A percentile compares a stretch with the other conserved stretches of the same genome.
Evolutionary conservation across 2,329 filamentous ascomycete genomes (phyloP).

Genomic region (Stagonosporopsis cucurbitacearum): DNA sequence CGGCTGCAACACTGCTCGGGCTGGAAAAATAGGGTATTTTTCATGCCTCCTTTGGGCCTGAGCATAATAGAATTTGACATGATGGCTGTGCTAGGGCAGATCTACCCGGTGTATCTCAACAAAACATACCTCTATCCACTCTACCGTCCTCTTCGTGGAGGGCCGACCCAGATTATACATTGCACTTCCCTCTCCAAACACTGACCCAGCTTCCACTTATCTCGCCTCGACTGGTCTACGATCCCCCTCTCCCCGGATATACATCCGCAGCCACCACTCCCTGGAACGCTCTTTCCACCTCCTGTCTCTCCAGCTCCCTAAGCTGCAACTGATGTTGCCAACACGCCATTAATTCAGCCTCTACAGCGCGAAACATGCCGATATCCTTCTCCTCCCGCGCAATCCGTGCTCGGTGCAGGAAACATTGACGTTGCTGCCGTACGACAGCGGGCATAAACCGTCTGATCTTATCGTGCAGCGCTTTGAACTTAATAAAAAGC

Average conservation of each 20-base stretch:
- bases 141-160: no score
- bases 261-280: conserved; percentile 35
- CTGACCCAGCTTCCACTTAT: no score
- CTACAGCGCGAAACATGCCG: conserved; percentile 32
- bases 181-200: no score
- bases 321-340: conserved; percentile 39
- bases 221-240: no score
- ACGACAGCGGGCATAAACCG: conserved; percentile 21
- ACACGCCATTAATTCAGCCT: conserved; percentile 37
- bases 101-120: no score
- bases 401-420: conserved; percentile 44
- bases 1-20: neutral
- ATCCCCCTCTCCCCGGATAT: conserved; percentile 23
- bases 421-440: conserved; percentile 24
- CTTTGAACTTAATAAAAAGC: conserved; percentile 46
- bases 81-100: no score
- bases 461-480: conserved; percentile 37
- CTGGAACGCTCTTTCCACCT: conserved; percentile 27
- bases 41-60: neutral
- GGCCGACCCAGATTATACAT: no score
- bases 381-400: conserved; percentile 44
- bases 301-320: conserved; percentile 31
- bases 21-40: neutral
- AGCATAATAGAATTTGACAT: no score
- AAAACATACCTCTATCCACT: no score